phyloP scores from a whole-genome alignment of 257 asterid species.

The Eustoma russellianum region DNA sequence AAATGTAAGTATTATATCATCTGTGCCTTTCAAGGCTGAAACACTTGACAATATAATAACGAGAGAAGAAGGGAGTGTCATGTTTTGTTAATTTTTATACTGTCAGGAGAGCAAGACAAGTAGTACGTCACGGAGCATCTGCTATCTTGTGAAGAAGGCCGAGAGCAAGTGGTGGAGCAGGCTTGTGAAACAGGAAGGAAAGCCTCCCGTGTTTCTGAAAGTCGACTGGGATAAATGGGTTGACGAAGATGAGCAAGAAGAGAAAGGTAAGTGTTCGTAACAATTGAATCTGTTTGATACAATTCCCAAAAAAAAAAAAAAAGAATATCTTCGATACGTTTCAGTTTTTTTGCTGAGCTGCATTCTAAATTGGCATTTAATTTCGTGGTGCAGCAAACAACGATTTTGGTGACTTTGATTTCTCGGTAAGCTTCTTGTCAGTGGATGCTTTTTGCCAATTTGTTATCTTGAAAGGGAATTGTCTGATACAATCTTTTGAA shows the following conservation, averaged over 20 bases:
- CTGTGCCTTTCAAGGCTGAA: background rate
- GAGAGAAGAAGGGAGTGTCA: background rate
- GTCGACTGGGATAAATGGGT: constrained; percentile 93
- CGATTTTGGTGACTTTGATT: constrained; percentile 39
- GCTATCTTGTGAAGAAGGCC: constrained; percentile 57
- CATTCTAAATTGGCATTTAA: constrained; percentile 7
- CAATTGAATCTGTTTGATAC: background rate
- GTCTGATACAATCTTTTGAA: background rate
- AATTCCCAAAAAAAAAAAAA: too few relatives aligned
- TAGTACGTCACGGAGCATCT: constrained; percentile 35
- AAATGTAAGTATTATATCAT: constrained; percentile 27
- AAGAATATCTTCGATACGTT: background rate
- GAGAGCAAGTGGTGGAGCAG: constrained; percentile 82
- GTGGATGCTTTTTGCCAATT: background rate
- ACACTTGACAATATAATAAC: background rate
- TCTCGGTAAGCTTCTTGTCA: constrained; percentile 36
- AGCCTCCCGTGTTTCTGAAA: constrained; percentile 51
- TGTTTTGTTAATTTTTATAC: background rate
- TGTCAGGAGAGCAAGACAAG: constrained; percentile 60
- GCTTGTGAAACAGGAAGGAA: constrained; percentile 47
- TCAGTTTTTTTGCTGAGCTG: background rate
- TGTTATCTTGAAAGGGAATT: too few relatives aligned
- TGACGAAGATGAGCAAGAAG: constrained; percentile 65
- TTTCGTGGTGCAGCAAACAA: constrained; percentile 33
- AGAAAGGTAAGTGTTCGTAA: constrained; percentile 20